Percentiles rank a stretch among this genome's conserved stretches.
phyloP scores from a whole-genome alignment of 2,329 filamentous ascomycete genomes.

The Botrytis galanthina region DNA sequence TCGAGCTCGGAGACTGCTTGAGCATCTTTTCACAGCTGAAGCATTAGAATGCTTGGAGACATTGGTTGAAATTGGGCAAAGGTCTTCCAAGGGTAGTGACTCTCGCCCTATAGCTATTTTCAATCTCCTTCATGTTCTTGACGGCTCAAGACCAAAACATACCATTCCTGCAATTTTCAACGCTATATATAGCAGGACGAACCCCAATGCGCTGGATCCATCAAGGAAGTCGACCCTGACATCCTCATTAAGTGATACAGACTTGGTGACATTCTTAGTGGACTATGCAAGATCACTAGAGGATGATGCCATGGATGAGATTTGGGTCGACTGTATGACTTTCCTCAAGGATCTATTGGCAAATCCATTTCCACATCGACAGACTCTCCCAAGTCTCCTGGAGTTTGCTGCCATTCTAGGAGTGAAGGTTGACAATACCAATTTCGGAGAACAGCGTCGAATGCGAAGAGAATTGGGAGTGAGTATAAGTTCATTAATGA shows the following conservation, averaged over 20 bases:
- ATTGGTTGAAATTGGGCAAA: conserved; percentile 78
- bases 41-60: conserved; percentile 92
- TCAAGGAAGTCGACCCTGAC: conserved; percentile 84
- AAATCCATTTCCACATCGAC: conserved; percentile 92
- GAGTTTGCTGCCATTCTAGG: conserved; percentile 88
- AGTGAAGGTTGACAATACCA: conserved; percentile 96
- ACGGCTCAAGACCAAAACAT: conserved; percentile 86
- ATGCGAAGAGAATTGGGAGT: conserved; percentile 89
- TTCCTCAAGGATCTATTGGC: conserved; percentile 87
- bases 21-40: conserved; percentile 90
- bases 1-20: conserved; percentile 78
- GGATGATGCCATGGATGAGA: conserved; percentile 97
- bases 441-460: conserved; percentile 88
- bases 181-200: conserved; percentile 91
- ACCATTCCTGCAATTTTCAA: conserved; percentile 94
- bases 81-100: conserved; percentile 47
- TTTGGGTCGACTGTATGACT: conserved; percentile 90
- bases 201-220: conserved; percentile 74
- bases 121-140: conserved; percentile 83
- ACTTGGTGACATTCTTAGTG: conserved; percentile 84
- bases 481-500: conserved; percentile 42
- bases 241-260: conserved; percentile 76
- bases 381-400: conserved; percentile 80
- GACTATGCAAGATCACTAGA: conserved; percentile 88
- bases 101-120: conserved; percentile 66